Evolutionary conservation across 495 filamentous ascomycete species (phyloP), one percentile per base, ranked within the genome.

Genomic region (Melanomma pulvis-pyrius): DNA sequence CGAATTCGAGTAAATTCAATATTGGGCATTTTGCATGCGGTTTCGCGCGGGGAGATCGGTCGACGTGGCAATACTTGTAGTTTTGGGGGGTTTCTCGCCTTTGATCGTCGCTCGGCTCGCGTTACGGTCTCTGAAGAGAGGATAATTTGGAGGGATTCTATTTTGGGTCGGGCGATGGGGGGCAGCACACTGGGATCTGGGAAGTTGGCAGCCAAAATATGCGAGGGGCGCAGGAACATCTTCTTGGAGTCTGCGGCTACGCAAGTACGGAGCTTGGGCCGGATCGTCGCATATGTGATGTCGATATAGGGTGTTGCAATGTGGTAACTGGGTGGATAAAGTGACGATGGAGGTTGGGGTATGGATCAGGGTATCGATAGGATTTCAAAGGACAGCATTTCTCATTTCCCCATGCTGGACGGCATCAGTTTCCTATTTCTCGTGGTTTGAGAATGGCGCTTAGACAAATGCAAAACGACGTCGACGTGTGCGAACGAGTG

Each of bases 341-440:
- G 39, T 44, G 39, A 15, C 39, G n/a, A 44, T 44, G 39, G 39
- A 44, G 39, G 39, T 17, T n/a, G 13, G 39, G 9, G 13, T 44
- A 44, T 44, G 13, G 39, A 44, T 6, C 9, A 44, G 39, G 39
- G 13, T 6, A 15, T 44, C 39, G 13, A 44, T 5, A 12, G n/a
- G 36, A 41, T 41, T 41, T 9, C 9, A 41, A 41, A n/a, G 48
- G 48, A 51, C 48, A 19, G 48, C 48, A 51, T 51, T 41, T 51
- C 26, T 25, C 48, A 51, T 25, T 25, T 51, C 26, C 9, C 48
- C 48, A 51, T 51, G 48, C 22, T 25, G 26, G 17, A 26, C 6
- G 9, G 48, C 22, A 51, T 51, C 48, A 5, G 12, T 22, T 51
- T 51, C 48, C 24, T 12, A 3, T 22, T n/a, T 2, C 8, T 44